Base-by-base conservation (phyloP, 163 green algal genomes). In the Prototheca cutis region DNA sequence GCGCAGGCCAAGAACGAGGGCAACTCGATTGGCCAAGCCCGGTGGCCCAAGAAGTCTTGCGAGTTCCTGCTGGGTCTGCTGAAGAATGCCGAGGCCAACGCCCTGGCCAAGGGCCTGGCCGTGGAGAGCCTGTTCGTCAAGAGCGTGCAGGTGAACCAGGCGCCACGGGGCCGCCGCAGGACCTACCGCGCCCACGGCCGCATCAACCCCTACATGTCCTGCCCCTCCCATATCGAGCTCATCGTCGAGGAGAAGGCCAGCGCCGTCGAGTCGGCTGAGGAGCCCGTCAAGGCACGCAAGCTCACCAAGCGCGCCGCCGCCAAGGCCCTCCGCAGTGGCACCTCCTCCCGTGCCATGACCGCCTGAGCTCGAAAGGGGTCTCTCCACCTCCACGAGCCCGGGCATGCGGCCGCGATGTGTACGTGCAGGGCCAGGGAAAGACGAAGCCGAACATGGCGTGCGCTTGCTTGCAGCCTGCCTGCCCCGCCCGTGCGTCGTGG, bases 141-240 rank as follows among this genome's bases (percentile, higher is more conserved):
- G 25, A 89, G 97, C 84, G 92, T 98, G 69, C 91, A 98, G 64
- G 90, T 97, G 49, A 97, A 99, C 77, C 72, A 90, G 74, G 93
- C 93, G 30, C 87, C 90, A 80, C 85, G 90, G 69, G 87, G 95
- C 74, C 80, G 93, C 59, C 81, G 93, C 65, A 83, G 93, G 53
- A 99, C 93, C 6, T 99, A 99, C 88, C 82, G 93, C 36, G 93
- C 93, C 1, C 93, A 99, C 79, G 93, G 93, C 73, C 90, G 93
- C 76, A 96, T 99, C 85, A 98, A 98, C 83, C 88, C 91, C 40
- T 98, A 94, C 88, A 95, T 96, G 90, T 93, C 79, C 53, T 86
- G 66, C 47, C 91, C 91, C 36, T 95, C 83, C 84, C 91, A 97
- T 75, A 81, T 98, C 32, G 89, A 98, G 83, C 76, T 98, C 59